Evolutionary conservation across 2,329 filamentous ascomycete genomes (phyloP).

Genomic region (Pseudocercospora vitis): DNA sequence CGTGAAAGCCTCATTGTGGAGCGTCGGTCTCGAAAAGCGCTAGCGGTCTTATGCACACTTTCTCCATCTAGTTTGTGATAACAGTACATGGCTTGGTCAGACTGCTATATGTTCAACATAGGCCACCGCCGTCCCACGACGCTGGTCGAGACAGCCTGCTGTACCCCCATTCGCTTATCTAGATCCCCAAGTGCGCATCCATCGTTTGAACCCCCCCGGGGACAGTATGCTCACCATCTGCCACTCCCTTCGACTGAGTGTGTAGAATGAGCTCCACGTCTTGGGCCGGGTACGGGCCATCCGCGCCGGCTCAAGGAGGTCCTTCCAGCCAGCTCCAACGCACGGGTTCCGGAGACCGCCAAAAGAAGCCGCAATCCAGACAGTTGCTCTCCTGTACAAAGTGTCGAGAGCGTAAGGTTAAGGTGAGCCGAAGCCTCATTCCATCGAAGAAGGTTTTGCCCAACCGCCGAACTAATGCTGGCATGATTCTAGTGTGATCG

Average conservation of each 20-base stretch:
- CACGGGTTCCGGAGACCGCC: constrained; percentile 34
- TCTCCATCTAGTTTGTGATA: constrained; percentile 21
- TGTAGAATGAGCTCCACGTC: constrained; percentile 33
- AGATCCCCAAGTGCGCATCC: constrained; percentile 28
- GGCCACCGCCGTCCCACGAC: constrained; percentile 26
- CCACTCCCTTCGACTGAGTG: constrained; percentile 14
- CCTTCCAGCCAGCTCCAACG: constrained; percentile 26
- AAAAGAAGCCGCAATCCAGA: constrained; percentile 44
- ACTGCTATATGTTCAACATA: constrained; percentile 27
- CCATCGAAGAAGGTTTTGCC: background rate
- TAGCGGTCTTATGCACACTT: constrained; percentile 21
- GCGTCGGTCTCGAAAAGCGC: constrained; percentile 22
- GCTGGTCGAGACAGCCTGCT: constrained; percentile 33
- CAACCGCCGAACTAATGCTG: constrained; percentile 13
- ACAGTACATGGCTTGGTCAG: constrained; percentile 24
- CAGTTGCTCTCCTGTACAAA: constrained; percentile 52
- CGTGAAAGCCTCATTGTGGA: constrained; percentile 20
- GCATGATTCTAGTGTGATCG: constrained; percentile 45
- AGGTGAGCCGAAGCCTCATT: constrained; percentile 37
- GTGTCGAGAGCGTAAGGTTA: constrained; percentile 52
- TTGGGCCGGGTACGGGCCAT: constrained; percentile 33
- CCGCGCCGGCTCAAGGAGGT: constrained; percentile 25
- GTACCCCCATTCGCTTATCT: constrained; percentile 36
- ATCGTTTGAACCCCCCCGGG: constrained; percentile 21
- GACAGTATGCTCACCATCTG: constrained; percentile 17